Percentiles rank a stretch among this genome's conserved stretches.
phyloP scores from a whole-genome alignment of 169 alveolate genomes.

The Cryptosporidium parvum region DNA sequence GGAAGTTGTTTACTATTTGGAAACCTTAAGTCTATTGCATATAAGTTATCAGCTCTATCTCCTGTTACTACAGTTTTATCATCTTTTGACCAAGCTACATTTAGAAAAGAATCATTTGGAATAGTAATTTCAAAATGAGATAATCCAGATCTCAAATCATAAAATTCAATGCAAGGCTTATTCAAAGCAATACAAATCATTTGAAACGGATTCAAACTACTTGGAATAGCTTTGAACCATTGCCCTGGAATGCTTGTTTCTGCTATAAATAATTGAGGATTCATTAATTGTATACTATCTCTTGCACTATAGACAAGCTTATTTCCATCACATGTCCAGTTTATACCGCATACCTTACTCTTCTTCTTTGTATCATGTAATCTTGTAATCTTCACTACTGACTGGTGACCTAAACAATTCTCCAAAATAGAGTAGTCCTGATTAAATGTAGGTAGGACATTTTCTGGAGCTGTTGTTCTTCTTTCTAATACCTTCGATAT shows the following conservation, averaged over 20 bases:
- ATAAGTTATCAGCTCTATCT: slow-evolving; percentile 55
- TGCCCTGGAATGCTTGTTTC: slow-evolving; percentile 25
- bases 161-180: slow-evolving; percentile 43
- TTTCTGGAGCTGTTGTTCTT: slow-evolving; percentile 56
- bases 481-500: slow-evolving; percentile 2
- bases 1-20: slow-evolving; percentile 17
- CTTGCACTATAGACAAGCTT: slow-evolving; percentile 33
- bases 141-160: slow-evolving; percentile 40
- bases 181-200: slow-evolving; percentile 37
- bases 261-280: slow-evolving; percentile 23
- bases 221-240: slow-evolving; percentile 62
- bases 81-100: slow-evolving; percentile 70
- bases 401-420: slow-evolving; percentile 39
- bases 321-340: slow-evolving; percentile 55
- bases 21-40: slow-evolving; percentile 45
- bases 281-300: slow-evolving; percentile 27
- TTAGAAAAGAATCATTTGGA: slow-evolving; percentile 48
- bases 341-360: slow-evolving; percentile 37
- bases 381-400: slow-evolving; percentile 51
- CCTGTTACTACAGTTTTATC: slow-evolving; percentile 43
- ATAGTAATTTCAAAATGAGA: slow-evolving; percentile 26
- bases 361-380: slow-evolving; percentile 33
- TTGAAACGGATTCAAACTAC: slow-evolving; percentile 15
- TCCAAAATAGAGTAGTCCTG: slow-evolving; percentile 5
- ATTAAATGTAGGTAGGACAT: slow-evolving; percentile 32